These are phyloP conservation scores for Phytophthora niederhauseri DNA, from an alignment of 352 stramenopile species.

Conservation along the genomic window DNA sequence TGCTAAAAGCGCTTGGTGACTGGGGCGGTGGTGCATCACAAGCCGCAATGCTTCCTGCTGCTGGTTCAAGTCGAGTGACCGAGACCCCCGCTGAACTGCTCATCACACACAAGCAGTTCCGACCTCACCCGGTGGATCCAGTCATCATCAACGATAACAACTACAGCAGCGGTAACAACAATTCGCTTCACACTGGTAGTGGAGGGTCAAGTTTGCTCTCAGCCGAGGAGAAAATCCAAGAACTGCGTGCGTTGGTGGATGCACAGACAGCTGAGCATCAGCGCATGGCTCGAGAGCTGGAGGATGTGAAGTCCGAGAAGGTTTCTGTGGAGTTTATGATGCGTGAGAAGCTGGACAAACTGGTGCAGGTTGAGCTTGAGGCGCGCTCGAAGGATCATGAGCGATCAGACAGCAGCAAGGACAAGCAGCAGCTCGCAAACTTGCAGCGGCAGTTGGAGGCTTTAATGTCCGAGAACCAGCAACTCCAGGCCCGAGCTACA, in stretches of 20 bases:
- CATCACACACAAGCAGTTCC: slow-evolving; percentile 75
- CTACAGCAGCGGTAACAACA: slow-evolving; percentile 32
- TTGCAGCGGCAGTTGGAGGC: slow-evolving; percentile 53
- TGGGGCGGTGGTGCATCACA: slow-evolving; percentile 41
- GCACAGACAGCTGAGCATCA: slow-evolving; percentile 56
- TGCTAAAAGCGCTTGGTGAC: slow-evolving; percentile 72
- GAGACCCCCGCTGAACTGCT: slow-evolving; percentile 47
- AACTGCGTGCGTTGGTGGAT: slow-evolving; percentile 74
- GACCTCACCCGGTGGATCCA: slow-evolving; percentile 47
- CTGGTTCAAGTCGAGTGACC: background rate
- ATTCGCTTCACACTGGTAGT: slow-evolving; percentile 15
- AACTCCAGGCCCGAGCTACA: slow-evolving; percentile 34
- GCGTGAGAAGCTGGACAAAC: slow-evolving; percentile 81
- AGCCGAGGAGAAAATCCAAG: slow-evolving; percentile 86
- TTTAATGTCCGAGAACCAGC: slow-evolving; percentile 58
- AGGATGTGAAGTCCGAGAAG: slow-evolving; percentile 90
- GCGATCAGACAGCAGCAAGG: slow-evolving; percentile 38
- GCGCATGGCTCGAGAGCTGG: slow-evolving; percentile 76
- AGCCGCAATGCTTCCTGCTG: slow-evolving; percentile 5
- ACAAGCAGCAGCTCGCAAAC: slow-evolving; percentile 42
- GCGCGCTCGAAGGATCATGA: slow-evolving; percentile 53
- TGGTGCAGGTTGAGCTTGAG: slow-evolving; percentile 85
- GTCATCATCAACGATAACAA: slow-evolving; percentile 52
- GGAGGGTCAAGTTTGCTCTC: slow-evolving; percentile 49
- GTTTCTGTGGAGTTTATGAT: slow-evolving; percentile 89